Evolutionary conservation across 768 basidiomycete species (phyloP), one percentile per base, ranked within the genome.

Genomic region (Tricholoma matsutake): DNA sequence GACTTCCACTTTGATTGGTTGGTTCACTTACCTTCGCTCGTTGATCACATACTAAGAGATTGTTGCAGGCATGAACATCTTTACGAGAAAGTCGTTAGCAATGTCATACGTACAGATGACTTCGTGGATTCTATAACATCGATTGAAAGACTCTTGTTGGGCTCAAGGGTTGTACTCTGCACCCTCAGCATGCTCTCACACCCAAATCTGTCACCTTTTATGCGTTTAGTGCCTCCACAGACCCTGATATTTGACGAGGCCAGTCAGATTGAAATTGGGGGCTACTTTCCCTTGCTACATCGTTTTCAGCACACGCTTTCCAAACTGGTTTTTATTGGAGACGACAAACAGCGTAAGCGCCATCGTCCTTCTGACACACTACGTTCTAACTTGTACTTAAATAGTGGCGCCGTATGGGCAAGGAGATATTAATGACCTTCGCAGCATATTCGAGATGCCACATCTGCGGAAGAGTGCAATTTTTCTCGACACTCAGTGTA

Each of bases 11-110:
- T 70, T 62, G 82, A 80, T 52, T 91, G 89, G 89, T 89, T 56
- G 58, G 81, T 69, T 41, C n/a, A 18, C 29, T 53, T 47, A 47
- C 1, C 54, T 18, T 29, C n/a, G 39, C 28, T 11, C 3, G 16
- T 59, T 28, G 6, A 34, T 53, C 2, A 11, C 8, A 22, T 14
- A 20, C 20, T 39, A 20, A 34, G 13, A 6, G 65, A 34, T 49
- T 35, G 32, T 34, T 9, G 20, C 58, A 91, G 90, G 89, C 88
- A 91, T 71, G 89, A 90, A 61, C 86, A 91, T 66, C 73, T 89
- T 0, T 91, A 91, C 66, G 63, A 71, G 2, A 69, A 78, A 18
- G 77, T 88, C 39, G 68, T 65, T 16, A 22, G 65, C 8, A 82
- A 86, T 53, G 69, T 83, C 6, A 83, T 91, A 39, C 72, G 77